These are phyloP conservation scores for Tulasnella sp. DNA, from an alignment of 768 basidiomycete genomes.

Conservation along the genomic window DNA sequence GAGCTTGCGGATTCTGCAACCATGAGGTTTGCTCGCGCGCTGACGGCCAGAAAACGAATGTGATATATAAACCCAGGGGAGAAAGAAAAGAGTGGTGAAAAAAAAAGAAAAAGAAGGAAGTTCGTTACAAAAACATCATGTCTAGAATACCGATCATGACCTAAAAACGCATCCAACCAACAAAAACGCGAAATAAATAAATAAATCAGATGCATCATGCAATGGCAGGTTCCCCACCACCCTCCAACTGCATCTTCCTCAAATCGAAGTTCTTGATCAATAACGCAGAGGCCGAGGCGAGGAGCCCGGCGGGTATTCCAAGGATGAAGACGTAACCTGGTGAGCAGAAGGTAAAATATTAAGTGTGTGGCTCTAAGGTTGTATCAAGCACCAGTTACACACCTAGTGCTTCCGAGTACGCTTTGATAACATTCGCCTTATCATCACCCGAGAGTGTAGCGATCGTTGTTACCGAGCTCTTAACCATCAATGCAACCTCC, in stretches of 20 bases:
- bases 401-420: constrained; percentile 19
- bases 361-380: not conserved
- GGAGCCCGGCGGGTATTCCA: constrained; percentile 11
- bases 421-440: constrained; percentile 13
- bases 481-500: constrained; percentile 17
- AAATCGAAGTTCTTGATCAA: constrained; percentile 28
- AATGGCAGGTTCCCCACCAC: no score
- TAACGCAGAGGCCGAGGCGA: not conserved
- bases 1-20: no score
- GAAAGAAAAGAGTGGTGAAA: no score
- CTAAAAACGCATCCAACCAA: no score
- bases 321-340: constrained; percentile 13
- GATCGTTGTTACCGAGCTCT: constrained; percentile 25
- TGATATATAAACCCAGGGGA: no score
- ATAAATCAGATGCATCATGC: no score
- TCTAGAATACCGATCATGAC: no score
- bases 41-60: no score
- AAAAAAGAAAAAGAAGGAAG: no score
- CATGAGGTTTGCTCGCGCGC: no score
- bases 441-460: constrained; percentile 23
- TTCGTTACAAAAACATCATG: no score
- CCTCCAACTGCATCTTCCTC: constrained; percentile 19
- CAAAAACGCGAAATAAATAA: no score
- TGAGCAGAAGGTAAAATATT: not conserved
- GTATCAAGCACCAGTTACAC: not conserved